Conservation (phyloP, 306 rosid genomes). For the Gastrolobium villosum region DNA sequence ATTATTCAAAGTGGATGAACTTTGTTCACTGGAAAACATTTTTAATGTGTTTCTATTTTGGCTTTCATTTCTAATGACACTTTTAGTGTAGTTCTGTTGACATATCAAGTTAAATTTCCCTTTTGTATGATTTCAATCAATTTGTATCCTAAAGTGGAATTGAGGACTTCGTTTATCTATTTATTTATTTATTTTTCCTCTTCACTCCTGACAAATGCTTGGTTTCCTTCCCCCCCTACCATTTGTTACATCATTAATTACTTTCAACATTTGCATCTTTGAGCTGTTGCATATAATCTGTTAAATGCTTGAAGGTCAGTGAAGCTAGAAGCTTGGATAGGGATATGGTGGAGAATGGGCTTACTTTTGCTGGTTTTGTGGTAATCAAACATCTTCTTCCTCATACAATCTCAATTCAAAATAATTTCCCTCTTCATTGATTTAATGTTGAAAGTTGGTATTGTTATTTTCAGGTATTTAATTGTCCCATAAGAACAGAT, state of each 20-base stretch:
- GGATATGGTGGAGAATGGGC: conserved; percentile 90
- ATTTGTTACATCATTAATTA: conserved; percentile 7
- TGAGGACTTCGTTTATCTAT: neutral
- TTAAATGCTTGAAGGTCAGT: conserved; percentile 80
- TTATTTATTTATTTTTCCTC: neutral
- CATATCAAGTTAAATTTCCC: conserved; percentile 8
- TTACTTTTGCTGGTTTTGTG: conserved; percentile 96
- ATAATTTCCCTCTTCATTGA: conserved; percentile 33
- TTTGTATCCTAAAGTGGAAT: conserved; percentile 21
- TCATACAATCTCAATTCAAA: conserved; percentile 16
- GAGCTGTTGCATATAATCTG: conserved; percentile 42
- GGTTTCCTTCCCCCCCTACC: conserved; percentile 17
- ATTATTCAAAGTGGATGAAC: conserved; percentile 1
- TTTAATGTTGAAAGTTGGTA: conserved; percentile 42
- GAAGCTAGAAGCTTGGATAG: conserved; percentile 99
- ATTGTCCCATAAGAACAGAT: conserved; percentile 97
- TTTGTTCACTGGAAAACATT: conserved; percentile 2
- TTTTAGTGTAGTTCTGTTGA: conserved; percentile 30
- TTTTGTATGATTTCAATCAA: conserved; percentile 4
- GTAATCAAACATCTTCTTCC: conserved; percentile 56
- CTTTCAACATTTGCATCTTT: conserved; percentile 24
- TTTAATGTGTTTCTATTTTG: conserved; percentile 2
- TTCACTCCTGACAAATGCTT: conserved; percentile 14
- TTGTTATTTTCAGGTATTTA: conserved; percentile 80
- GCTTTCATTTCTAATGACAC: conserved; percentile 8